These are phyloP conservation scores for Cryphonectria nitschkei DNA, from an alignment of 2,329 filamentous ascomycete species.

Conservation along the genomic window DNA sequence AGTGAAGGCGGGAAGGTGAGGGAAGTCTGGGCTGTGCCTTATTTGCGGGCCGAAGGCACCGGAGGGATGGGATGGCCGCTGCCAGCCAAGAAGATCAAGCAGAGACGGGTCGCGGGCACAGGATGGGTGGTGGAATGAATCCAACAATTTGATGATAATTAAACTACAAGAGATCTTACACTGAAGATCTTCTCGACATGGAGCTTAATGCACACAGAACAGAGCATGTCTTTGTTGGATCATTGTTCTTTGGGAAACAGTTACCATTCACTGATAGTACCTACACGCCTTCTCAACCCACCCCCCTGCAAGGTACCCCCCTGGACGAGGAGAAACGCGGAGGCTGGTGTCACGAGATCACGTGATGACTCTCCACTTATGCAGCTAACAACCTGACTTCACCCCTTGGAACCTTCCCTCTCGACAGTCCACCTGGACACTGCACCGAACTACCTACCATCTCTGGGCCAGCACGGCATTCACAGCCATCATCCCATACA, in stretches of 20 bases:
- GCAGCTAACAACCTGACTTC: neutral
- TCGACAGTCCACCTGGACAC: neutral
- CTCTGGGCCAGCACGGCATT: neutral
- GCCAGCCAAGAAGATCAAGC: constrained; percentile 80
- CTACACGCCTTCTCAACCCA: neutral
- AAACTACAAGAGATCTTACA: neutral
- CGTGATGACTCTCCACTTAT: constrained; percentile 9
- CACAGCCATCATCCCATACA: neutral
- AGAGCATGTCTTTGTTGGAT: neutral
- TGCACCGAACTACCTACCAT: neutral
- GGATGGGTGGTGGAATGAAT: constrained; percentile 72
- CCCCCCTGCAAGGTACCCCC: too few species aligned
- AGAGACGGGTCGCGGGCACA: constrained; percentile 71
- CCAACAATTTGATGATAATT: neutral
- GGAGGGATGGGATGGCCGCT: constrained; percentile 80
- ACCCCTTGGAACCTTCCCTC: neutral
- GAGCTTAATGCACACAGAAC: neutral
- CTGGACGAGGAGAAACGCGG: neutral
- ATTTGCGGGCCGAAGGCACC: constrained; percentile 68
- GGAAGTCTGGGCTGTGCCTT: constrained; percentile 83
- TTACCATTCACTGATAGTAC: neutral
- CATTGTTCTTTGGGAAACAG: neutral
- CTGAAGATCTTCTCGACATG: neutral
- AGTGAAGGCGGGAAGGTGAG: constrained; percentile 51
- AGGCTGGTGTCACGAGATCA: constrained; percentile 12